A percentile compares a stretch with the other conserved stretches of the same genome.
phyloP scores from a whole-genome alignment of 352 stramenopile species.

The Globisporangium polare region DNA sequence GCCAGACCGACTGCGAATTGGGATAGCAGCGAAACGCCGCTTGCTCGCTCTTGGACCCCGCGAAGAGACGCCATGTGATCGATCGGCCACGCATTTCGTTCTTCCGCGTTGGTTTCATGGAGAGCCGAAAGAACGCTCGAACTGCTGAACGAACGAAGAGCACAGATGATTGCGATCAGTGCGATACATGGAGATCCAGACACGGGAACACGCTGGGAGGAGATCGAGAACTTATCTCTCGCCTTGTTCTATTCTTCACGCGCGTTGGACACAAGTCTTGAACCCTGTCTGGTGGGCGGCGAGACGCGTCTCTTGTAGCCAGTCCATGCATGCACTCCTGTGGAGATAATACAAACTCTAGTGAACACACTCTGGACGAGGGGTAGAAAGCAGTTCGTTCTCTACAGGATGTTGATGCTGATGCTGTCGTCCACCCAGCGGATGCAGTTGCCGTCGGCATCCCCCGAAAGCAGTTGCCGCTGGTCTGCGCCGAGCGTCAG shows the following conservation, averaged over 20 bases:
- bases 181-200: neutral
- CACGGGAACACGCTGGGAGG: neutral
- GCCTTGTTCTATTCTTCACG: neutral
- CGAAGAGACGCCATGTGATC: neutral
- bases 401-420: slow-evolving; percentile 51
- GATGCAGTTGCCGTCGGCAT: slow-evolving; percentile 66
- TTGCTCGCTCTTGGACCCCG: neutral
- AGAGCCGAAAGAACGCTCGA: neutral
- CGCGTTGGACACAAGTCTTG: neutral
- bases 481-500: slow-evolving; percentile 55
- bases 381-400: neutral
- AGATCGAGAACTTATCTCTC: neutral
- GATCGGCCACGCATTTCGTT: neutral
- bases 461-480: slow-evolving; percentile 61
- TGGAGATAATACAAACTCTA: neutral
- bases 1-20: neutral
- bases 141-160: neutral
- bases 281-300: neutral
- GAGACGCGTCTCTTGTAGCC: neutral
- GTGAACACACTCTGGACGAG: neutral
- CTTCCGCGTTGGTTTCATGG: neutral
- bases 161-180: neutral
- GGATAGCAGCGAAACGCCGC: neutral
- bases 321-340: neutral
- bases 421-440: slow-evolving; percentile 82